A percentile compares a stretch with the other conserved stretches of the same genome.
Evolutionary conservation across 2,329 filamentous ascomycete genomes (phyloP).

Genomic region (Sphaerulina musiva): DNA sequence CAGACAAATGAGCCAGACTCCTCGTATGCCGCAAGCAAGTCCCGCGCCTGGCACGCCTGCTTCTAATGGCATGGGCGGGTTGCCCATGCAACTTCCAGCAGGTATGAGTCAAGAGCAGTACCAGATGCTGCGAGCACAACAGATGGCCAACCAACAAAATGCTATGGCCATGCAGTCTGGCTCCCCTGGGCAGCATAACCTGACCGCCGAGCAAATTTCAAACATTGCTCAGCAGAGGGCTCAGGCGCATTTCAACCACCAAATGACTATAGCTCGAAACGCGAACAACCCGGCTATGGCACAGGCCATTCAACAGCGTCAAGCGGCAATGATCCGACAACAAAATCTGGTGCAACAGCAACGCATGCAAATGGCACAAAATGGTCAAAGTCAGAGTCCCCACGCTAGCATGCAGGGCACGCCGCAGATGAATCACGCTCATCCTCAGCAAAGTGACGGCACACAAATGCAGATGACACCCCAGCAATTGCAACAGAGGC

Average conservation of each 20-base stretch:
- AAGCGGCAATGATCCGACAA: conserved; percentile 23
- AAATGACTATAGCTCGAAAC: conserved; percentile 25
- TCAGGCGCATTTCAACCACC: conserved; percentile 27
- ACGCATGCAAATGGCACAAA: conserved; percentile 12
- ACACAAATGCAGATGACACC: conserved; percentile 21
- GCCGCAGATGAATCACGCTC: conserved; percentile 21
- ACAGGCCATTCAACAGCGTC: conserved; percentile 21
- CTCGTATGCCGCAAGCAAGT: conserved; percentile 33
- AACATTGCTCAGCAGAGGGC: conserved; percentile 28
- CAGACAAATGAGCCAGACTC: conserved; percentile 35
- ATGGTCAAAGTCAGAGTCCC: conserved; percentile 16
- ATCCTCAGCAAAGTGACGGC: conserved; percentile 22
- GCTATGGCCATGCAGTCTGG: conserved; percentile 17
- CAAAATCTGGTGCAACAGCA: conserved; percentile 16
- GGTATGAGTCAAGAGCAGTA: conserved; percentile 30
- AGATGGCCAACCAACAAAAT: conserved; percentile 28
- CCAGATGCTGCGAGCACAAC: conserved; percentile 31
- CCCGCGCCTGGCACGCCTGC: conserved; percentile 29
- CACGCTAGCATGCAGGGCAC: conserved; percentile 19
- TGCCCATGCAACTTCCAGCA: conserved; percentile 28
- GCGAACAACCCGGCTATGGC: conserved; percentile 19
- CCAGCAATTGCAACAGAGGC: conserved; percentile 17
- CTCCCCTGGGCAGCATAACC: conserved; percentile 18
- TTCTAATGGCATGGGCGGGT: conserved; percentile 20
- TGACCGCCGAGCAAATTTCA: conserved; percentile 32